Evolutionary conservation across 495 filamentous ascomycete genomes (phyloP).

Genomic region (Penicillium herquei): DNA sequence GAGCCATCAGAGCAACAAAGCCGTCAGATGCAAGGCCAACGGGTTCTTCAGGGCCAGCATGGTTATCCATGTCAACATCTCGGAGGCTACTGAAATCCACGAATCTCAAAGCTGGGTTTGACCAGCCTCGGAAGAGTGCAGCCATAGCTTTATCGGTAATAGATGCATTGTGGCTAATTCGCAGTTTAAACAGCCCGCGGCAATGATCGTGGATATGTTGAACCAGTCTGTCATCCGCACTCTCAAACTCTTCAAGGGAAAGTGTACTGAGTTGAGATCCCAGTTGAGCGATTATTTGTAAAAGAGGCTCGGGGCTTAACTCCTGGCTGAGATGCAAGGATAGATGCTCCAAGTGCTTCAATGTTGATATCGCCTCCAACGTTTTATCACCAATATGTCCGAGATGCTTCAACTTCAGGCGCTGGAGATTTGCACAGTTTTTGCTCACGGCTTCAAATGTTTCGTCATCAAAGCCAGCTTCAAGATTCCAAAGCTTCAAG

Average conservation of each 20-base stretch:
- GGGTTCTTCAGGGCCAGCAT: slow-evolving; percentile 52
- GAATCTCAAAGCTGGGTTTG: slow-evolving; percentile 64
- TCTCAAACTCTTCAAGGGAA: slow-evolving; percentile 60
- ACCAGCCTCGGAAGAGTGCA: slow-evolving; percentile 71
- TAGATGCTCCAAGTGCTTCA: slow-evolving; percentile 66
- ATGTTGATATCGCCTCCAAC: slow-evolving; percentile 50
- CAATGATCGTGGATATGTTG: slow-evolving; percentile 65
- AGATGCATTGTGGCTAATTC: slow-evolving; percentile 70
- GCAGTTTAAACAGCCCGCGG: slow-evolving; percentile 65
- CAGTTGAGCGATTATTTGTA: slow-evolving; percentile 56
- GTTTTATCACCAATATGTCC: slow-evolving; percentile 46
- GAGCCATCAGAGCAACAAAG: slow-evolving; percentile 78
- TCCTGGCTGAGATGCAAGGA: slow-evolving; percentile 61
- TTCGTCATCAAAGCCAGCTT: slow-evolving; percentile 72
- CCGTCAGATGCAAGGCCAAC: slow-evolving; percentile 71
- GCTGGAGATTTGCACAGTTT: slow-evolving; percentile 61
- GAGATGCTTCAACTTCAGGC: slow-evolving; percentile 70
- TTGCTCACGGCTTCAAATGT: slow-evolving; percentile 54
- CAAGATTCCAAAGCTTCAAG: slow-evolving; percentile 65
- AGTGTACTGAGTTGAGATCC: slow-evolving; percentile 67
- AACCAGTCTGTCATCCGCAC: slow-evolving; percentile 61
- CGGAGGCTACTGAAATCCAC: slow-evolving; percentile 73
- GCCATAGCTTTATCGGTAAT: slow-evolving; percentile 70
- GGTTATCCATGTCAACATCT: slow-evolving; percentile 68
- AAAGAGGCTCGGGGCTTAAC: slow-evolving; percentile 54